phyloP scores from a whole-genome alignment of 2,329 filamentous ascomycete species.

The Niveomyces coronatus region DNA sequence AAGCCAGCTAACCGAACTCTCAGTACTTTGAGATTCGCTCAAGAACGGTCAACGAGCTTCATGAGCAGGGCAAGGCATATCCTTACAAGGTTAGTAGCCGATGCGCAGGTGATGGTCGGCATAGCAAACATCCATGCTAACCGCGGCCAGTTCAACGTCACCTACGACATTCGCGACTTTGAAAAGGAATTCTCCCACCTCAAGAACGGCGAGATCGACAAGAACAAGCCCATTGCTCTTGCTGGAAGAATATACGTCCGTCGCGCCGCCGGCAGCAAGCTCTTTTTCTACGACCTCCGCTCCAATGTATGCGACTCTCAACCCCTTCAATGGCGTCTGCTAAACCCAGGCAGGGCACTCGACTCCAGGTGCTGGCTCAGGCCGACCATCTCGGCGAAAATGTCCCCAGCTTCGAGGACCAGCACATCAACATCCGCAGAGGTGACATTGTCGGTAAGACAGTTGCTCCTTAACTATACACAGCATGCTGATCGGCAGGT shows the following conservation, averaged over 20 bases:
- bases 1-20: background rate
- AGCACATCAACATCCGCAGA: conserved; percentile 80
- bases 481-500: conserved; percentile 18
- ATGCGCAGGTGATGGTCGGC: background rate
- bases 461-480: too few species aligned
- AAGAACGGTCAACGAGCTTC: conserved; percentile 50
- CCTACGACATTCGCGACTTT: conserved; percentile 74
- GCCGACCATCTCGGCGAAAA: conserved; percentile 63
- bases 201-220: conserved; percentile 77
- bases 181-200: conserved; percentile 66
- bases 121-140: conserved; percentile 1
- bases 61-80: conserved; percentile 44
- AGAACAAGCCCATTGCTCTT: conserved; percentile 64
- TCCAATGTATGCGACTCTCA: conserved; percentile 41
- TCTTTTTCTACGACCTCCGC: conserved; percentile 73
- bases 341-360: conserved; percentile 34
- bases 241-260: conserved; percentile 86
- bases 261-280: conserved; percentile 70
- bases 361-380: conserved; percentile 89
- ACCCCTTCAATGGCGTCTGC: conserved; percentile 19
- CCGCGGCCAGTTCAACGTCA: conserved; percentile 56
- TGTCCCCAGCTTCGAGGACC: conserved; percentile 62
- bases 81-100: conserved; percentile 56
- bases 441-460: conserved; percentile 75
- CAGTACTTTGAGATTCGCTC: conserved; percentile 92